Evolutionary conservation across 768 basidiomycete genomes (phyloP), one percentile per base, ranked within the genome.

Genomic region (Hemileccinum rubropunctum): DNA sequence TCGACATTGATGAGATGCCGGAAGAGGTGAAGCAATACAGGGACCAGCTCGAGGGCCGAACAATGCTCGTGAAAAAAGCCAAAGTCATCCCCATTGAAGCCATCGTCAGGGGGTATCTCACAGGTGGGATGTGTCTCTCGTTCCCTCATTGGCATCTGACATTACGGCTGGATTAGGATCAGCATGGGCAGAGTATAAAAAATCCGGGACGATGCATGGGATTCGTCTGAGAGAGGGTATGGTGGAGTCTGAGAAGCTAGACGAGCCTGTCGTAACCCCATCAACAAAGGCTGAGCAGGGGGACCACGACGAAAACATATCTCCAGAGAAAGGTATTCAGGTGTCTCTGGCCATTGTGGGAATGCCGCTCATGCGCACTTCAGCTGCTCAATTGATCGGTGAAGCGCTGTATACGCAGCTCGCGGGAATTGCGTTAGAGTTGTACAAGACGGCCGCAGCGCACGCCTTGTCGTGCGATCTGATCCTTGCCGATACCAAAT

Each of bases 401-500:
- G 62, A 77, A 58, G 79, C 81, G 7, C 73, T 91, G 17, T 91
- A 79, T 56, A 66, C 74, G 15, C 69, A 76, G 42, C 73, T 94
- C 43, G 82, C 86, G n/a, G 52, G 64, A 14, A 73, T 75, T 2
- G 78, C 91, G 2, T 58, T 94, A 6, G 70, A 76, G 50, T 71
- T 93, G 1, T 93, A 92, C 73, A 75, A 73, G 35, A 76, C 81
- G 35, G 95, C 94, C 2, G 83, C 91, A 0, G 79, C 74, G 23
- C 81, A 91, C 60, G 90, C 92, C 9, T 71, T 74, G 23, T 75
- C 79, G 6, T 79, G 83, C 5, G 95, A 92, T 15, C 76, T 98
- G 50, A 97, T 98, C 60, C 84, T 99, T 38, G 97, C 94, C 20
- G 95, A 99, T 69, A 98, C 95, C 35, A 99, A 99, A 67, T 98